Conservation (phyloP, 257 asterid species). For the Solanum virginianum region DNA sequence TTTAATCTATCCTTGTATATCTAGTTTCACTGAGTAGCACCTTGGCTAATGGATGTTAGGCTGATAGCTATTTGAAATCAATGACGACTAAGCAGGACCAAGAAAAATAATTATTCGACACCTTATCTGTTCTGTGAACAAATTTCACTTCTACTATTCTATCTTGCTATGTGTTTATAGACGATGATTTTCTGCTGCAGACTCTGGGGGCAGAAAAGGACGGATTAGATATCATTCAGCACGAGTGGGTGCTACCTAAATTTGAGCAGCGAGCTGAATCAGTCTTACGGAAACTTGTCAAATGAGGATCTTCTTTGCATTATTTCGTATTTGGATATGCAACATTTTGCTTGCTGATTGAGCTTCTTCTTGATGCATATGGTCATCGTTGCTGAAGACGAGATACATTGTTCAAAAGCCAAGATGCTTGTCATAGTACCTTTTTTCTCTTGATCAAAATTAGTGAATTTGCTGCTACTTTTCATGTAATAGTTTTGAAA, state of each 20-base stretch:
- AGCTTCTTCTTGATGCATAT: conserved; percentile 5
- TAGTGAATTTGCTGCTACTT: background rate
- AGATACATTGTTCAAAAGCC: background rate
- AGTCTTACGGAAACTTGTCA: conserved; percentile 53
- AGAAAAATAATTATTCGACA: background rate
- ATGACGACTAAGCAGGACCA: background rate
- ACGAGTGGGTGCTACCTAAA: conserved; percentile 82
- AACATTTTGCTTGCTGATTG: background rate
- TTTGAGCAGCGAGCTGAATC: conserved; percentile 90
- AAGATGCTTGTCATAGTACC: background rate
- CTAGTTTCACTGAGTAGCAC: background rate
- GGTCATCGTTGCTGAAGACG: background rate
- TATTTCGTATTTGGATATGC: background rate
- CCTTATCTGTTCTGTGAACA: background rate
- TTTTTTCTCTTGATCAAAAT: background rate
- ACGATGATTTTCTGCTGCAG: conserved; percentile 15
- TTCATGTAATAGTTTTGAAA: background rate
- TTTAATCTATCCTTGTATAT: background rate
- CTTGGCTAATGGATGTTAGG: background rate
- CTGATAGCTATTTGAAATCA: background rate
- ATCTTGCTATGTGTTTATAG: background rate
- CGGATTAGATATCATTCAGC: conserved; percentile 66
- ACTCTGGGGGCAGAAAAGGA: conserved; percentile 90
- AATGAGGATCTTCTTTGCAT: conserved; percentile 1
- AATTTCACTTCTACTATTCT: conserved; percentile 2